Base-by-base conservation (phyloP, 78 protist genomes). In the Monocercomonoides exilis region DNA sequence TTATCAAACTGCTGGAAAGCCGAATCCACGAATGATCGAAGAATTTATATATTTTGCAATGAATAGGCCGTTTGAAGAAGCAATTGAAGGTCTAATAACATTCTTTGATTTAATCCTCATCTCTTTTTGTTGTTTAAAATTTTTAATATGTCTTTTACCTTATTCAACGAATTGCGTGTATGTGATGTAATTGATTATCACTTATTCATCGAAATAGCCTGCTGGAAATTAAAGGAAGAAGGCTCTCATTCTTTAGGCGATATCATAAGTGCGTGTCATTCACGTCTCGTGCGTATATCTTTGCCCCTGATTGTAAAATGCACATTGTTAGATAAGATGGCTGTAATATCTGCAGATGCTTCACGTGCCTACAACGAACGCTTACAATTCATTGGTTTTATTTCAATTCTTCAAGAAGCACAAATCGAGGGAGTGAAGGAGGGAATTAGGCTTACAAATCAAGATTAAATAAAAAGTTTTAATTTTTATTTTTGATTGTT, bases 1-100 rank as follows among this genome's bases (percentile, higher is more conserved):
- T 38, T 94, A 95, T 43, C 80, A 29, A 42, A 89, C 91, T 77
- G 89, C 96, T 1, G 98, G 98, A 2, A 3, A 85, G 32, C 97
- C 97, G 2, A 29, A 3, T 6, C 94, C 94, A 3, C 11, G 34
- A 0, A 96, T 91, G 45, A 43, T 86, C 41, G 1, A 5, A 38
- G 1, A 21, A 34, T 87, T 92, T 11, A 0, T 87, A 5, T 32
- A 84, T 6, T 82, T 80, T 84, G 43, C 85, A 46, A 64, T 92
- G 43, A 91, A 91, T 89, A 42, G 64, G 11, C n/a, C 63, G 44
- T 94, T 90, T 46, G 44, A 84, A 33, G 46, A 44, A 0, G 91
- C 93, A n/a, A 77, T 29, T 46, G 21, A 21, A 54, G 70, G 70
- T 54, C n/a, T n/a, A n/a, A n/a, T n/a, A n/a, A n/a, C n/a, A n/a